Base-by-base conservation (phyloP, 1,139 yeast species). In the Taiozyma sp. region DNA sequence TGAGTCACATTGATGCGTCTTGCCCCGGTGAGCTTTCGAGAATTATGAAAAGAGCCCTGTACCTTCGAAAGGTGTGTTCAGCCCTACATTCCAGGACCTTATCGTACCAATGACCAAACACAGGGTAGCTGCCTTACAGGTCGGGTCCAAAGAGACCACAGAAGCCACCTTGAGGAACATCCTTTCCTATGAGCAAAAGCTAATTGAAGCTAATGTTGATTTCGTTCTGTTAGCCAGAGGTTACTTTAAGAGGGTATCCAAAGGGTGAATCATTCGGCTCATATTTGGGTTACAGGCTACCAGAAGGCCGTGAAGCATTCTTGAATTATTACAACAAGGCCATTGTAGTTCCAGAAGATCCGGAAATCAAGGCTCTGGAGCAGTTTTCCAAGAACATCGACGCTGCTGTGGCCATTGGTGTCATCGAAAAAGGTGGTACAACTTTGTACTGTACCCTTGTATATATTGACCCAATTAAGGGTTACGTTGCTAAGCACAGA, bases 151-250 rank as follows among this genome's bases (percentile, higher is more conserved):
- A 16, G 59, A 59, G 39, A 70, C 71, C 19, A 69, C 72, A 3
- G 56, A 60, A 29, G 65, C 61, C 22, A 71, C 74, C 5, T 50
- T 71, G 24, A 58, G 58, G 11, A 68, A 68, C 50, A 70, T 71
- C 45, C 52, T 70, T n/a, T 60, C 68, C 2, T 70, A 66, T 53
- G 73, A 70, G 52, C 52, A 58, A 10, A 67, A 69, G 49, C 57
- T 71, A 35, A 61, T 57, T 44, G 59, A 57, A 1, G 55, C 61
- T 13, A 61, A 66, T 2, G 67, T 67, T 22, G 62, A 66, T 32
- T 57, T 72, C 39, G 71, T 72, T 14, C 73, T 70, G 11, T 56
- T 72, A n/a, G 44, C 75, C 76, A 16, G 76, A 72, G 53, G 75
- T 74, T 13, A 58, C 68, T 1, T 53, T 72, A 24, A 75, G 75